phyloP scores from a whole-genome alignment of 208 protist genomes.

The Acanthamoeba polyphaga region DNA sequence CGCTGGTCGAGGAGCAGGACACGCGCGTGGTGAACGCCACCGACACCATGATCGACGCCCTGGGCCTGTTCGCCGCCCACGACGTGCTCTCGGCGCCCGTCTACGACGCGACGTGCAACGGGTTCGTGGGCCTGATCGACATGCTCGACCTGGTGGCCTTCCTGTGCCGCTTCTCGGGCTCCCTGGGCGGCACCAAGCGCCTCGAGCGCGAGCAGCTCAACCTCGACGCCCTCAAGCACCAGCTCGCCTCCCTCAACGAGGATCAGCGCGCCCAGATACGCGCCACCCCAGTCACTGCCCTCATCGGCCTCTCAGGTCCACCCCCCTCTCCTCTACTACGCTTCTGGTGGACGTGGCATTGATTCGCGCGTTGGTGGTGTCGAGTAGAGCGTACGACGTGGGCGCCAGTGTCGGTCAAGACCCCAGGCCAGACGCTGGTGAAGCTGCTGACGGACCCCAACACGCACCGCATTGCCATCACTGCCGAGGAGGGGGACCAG shows the following conservation, averaged over 20 bases:
- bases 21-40: background rate
- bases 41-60: background rate
- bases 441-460: background rate
- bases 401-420: conserved; percentile 8
- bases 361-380: background rate
- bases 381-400: conserved; percentile 4
- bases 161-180: conserved; percentile 48
- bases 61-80: background rate
- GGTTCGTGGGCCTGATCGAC: conserved; percentile 21
- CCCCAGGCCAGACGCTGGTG: background rate
- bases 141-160: conserved; percentile 31
- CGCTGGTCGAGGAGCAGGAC: conserved; percentile 18
- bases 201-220: conserved; percentile 28
- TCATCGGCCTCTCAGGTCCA: conserved; percentile 12
- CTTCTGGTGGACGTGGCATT: too few species aligned
- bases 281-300: background rate
- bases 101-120: background rate
- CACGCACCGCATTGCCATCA: background rate
- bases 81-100: background rate
- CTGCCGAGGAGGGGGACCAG: conserved; percentile 2
- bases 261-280: conserved; percentile 21
- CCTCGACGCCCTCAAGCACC: background rate
- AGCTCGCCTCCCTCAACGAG: background rate
- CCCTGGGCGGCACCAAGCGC: background rate
- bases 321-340: background rate